These are phyloP conservation scores for Schizochytrium sp. DNA, from an alignment of 108 stramenopile genomes.

Conservation along the genomic window DNA sequence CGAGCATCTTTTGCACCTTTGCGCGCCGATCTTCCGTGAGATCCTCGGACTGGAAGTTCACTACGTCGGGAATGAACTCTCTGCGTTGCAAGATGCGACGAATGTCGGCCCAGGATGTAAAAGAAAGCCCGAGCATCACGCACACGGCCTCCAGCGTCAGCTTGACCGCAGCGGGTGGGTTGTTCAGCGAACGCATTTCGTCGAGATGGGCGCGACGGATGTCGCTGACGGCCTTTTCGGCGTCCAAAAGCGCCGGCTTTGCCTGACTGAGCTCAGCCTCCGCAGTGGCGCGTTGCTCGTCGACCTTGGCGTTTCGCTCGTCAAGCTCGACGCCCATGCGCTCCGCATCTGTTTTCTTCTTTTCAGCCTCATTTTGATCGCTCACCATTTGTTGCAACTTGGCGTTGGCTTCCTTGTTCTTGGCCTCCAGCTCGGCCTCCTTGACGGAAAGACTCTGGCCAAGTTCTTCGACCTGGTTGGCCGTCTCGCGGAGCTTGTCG, in stretches of 20 bases:
- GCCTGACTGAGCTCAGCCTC: conserved; percentile 86
- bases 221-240: conserved; percentile 72
- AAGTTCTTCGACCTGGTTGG: conserved; percentile 79
- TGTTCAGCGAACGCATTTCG: conserved; percentile 77
- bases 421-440: conserved; percentile 63
- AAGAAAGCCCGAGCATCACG: conserved; percentile 82
- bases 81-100: conserved; percentile 74
- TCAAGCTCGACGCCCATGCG: conserved; percentile 72
- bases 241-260: conserved; percentile 82
- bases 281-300: conserved; percentile 74
- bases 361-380: conserved; percentile 91
- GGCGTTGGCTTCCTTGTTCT: conserved; percentile 78
- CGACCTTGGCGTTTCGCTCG: conserved; percentile 64
- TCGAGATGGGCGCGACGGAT: conserved; percentile 94
- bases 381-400: conserved; percentile 97
- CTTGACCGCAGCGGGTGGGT: conserved; percentile 85
- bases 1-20: not conserved
- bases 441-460: conserved; percentile 69
- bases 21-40: conserved; percentile 29
- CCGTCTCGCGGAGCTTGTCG: conserved; percentile 79
- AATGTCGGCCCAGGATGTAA: conserved; percentile 71
- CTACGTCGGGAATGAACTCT: conserved; percentile 89
- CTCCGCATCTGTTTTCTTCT: conserved; percentile 80
- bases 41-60: conserved; percentile 84
- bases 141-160: conserved; percentile 87